Evolutionary conservation across 2,329 filamentous ascomycete species (phyloP), one percentile per base, ranked within the genome.

Genomic region (Epichloe sylvatica): DNA sequence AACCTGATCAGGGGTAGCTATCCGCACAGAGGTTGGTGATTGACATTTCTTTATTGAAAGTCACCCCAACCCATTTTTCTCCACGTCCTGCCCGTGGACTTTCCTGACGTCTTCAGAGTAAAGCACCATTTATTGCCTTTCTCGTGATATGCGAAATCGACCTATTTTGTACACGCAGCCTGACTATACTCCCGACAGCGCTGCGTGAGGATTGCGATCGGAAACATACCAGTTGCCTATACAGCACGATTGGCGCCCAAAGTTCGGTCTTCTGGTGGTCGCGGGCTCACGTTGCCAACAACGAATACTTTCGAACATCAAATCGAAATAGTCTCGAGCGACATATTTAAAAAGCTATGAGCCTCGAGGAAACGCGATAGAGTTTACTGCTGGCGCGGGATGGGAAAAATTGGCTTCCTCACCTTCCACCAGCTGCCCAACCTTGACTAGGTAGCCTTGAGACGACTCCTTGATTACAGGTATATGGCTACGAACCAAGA

Each of bases 21-120:
- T 38, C 45, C n/a, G 43, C 19, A 41, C 30, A 50, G 45, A 50
- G 48, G 51, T 48, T 38, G 48, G 51, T 48, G 45, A 50, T 42
- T 38, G 36, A 33, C 45, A 46, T 45, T 45, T 15, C 45, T 50
- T 5, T 12, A 46, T 37, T 35, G 35, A 43, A 47, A 35, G 9
- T 35, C 45, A 39, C 47, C 40, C 40, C 45, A 39, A 48, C 25
- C 6, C 46, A 41, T 38, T 36, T 34, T 25, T 11, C 23, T 46
- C 49, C 30, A 34, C 35, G n/a, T 25, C 15, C 12, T 19, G 17
- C 17, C 17, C 46, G 17, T 36, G 33, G 33, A 41, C 23, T 35
- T 37, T 4, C 45, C 30, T 30, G 17, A 25, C 17, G 15, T 40
- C 5, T 21, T 25, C 8, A 11, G 1, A 38, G 25, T 13, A 46